These are phyloP conservation scores for Eucalyptus fibrosa DNA, from an alignment of 345 rosid genomes.

Conservation along the genomic window DNA sequence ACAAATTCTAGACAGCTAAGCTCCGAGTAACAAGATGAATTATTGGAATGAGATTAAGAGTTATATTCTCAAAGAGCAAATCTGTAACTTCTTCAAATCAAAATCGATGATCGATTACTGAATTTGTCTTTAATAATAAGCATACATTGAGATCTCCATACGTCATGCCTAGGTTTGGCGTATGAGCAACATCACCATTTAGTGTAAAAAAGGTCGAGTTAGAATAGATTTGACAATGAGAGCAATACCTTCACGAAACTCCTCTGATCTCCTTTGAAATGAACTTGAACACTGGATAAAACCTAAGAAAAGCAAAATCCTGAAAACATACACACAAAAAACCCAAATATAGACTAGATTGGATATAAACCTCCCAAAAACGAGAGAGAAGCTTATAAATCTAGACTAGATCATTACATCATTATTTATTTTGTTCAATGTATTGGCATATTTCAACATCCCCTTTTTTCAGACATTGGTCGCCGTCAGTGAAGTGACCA, in stretches of 20 bases:
- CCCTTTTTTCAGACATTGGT: slow-evolving; percentile 37
- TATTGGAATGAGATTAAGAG: background rate
- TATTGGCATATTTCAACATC: background rate
- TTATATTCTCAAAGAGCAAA: background rate
- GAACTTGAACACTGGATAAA: background rate
- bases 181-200: background rate
- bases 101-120: background rate
- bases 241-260: too few species aligned
- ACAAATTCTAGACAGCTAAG: background rate
- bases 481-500: slow-evolving; percentile 47
- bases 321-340: too few species aligned
- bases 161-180: accelerated
- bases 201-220: background rate
- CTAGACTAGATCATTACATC: background rate
- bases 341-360: background rate
- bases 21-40: background rate
- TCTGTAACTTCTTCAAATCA: background rate
- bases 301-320: background rate
- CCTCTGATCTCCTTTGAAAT: background rate
- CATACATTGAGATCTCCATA: background rate
- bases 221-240: accelerated
- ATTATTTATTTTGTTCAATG: background rate
- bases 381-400: background rate
- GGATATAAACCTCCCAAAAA: background rate
- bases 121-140: background rate